Conservation (phyloP, 2,329 filamentous ascomycete genomes). For the Fusarium burgessii region DNA sequence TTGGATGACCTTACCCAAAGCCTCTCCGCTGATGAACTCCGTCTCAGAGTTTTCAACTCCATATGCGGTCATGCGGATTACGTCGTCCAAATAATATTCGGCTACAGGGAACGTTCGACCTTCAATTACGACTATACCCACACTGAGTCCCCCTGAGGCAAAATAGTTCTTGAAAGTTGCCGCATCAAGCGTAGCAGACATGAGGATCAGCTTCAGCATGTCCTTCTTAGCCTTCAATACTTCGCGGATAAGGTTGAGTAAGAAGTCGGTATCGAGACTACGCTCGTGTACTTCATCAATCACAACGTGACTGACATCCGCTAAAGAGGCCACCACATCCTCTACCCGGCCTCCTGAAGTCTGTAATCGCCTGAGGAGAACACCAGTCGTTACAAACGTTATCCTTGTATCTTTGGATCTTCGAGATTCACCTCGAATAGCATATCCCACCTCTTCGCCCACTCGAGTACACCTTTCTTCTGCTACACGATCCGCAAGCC, state of each 20-base stretch:
- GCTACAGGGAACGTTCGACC: conserved; percentile 93
- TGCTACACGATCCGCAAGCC: conserved; percentile 92
- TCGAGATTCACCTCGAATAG: conserved; percentile 93
- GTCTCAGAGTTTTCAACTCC: conserved; percentile 62
- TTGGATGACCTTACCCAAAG: conserved; percentile 77
- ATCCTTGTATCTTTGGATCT: conserved; percentile 84
- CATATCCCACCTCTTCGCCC: conserved; percentile 92
- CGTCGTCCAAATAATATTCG: conserved; percentile 88
- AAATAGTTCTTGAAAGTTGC: conserved; percentile 69
- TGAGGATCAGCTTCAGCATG: conserved; percentile 92
- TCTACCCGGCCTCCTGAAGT: conserved; percentile 84
- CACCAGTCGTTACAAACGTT: conserved; percentile 99
- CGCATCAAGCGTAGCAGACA: conserved; percentile 95
- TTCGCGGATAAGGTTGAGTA: conserved; percentile 90
- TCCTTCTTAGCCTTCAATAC: conserved; percentile 85
- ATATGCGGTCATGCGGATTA: conserved; percentile 88
- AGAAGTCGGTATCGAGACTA: conserved; percentile 96
- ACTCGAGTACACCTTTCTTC: conserved; percentile 87
- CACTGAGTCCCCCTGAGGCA: conserved; percentile 80
- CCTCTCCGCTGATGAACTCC: conserved; percentile 61
- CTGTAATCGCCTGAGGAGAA: conserved; percentile 91
- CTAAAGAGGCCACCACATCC: conserved; percentile 83
- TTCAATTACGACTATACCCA: conserved; percentile 81
- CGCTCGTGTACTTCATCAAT: conserved; percentile 98
- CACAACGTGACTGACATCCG: conserved; percentile 92